Evolutionary conservation across 208 protist genomes (phyloP), one percentile per base, ranked within the genome.

Genomic region (Leishmania turanica): DNA sequence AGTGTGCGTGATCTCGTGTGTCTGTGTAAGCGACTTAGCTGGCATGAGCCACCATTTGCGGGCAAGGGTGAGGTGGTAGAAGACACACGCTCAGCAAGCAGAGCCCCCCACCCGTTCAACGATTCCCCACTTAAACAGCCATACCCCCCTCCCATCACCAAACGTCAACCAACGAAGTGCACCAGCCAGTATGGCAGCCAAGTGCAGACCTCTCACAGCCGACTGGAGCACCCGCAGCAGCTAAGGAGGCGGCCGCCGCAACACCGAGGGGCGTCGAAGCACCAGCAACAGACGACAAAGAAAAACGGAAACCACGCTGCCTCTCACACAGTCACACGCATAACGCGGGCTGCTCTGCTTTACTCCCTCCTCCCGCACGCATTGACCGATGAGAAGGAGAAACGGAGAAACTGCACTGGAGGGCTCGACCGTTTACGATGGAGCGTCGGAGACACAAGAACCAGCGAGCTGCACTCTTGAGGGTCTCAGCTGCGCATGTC

Each of bases 401-500:
- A 17, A 70, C 21, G 0, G 6, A 27, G 65, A 47, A 45, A 47
- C 65, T 9, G 37, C 19, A 47, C 65, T 70, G 37, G 9, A 31
- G 65, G 13, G 17, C 37, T 70, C 65, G 6, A 24, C 37, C 4
- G 17, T 24, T 17, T 8, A 9, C 21, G 27, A 72, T 72, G 68
- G 6, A n/a, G 27, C n/a, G 34, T 17, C 68, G 17, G 27, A 72
- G 15, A 27, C 21, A 34, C 37, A 31, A 72, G 42, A 72, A 17
- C 68, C 42, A 34, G 19, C 40, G 3, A 51, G 6, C 68, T 17
- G 2, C 68, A 13, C 42, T 72, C 15, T n/a, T 53, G 45, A 49
- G 34, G 21, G 4, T 0, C 37, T 87, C 83, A 98, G 65, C 79
- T 95, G 45, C 95, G 91, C 93, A 95, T 95, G 31, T 97, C 93